Base-by-base conservation (phyloP, 192 early-diverging fungal genomes). In the Linnemannia exigua region DNA sequence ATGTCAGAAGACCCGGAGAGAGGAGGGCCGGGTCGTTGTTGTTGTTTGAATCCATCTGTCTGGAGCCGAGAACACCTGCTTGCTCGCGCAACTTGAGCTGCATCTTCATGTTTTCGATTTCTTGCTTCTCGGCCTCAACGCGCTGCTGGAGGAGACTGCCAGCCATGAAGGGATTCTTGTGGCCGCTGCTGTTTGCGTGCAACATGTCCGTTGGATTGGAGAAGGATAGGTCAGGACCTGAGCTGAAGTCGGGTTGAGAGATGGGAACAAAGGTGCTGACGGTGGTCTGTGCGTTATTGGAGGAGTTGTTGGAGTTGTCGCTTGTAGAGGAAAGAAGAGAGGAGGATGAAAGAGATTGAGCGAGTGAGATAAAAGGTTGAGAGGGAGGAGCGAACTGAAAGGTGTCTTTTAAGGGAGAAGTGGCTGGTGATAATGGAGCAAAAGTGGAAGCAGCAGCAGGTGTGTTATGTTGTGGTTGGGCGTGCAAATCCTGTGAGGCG, bases 81-180 rank as follows among this genome's bases (percentile, higher is more conserved):
- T 86, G 84, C 36, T 86, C 84, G 20, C 84, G 73, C 70, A 80
- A 67, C 50, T 63, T 79, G 15, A 86, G 77, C 44, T 86, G 84
- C 47, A 66, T 46, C 50, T 80, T 86, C 79, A 86, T 74, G 35
- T 77, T 67, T 33, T 86, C 84, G 44, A 86, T 63, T 38, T 86
- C 84, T 77, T 86, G 84, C 41, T 80, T 79, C 70, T 86, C 84
- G 44, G 79, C 84, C 36, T 86, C 84, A 4, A 68, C 78, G n/a
- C 84, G 84, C 61, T 86, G 84, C 41, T 86, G 84, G 48, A 86
- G 70, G 33, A 86, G 71, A 77, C 84, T 86, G 48, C 84, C 84
- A 1, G 79, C 75, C 68, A 79, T 76, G 66, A 86, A 86, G 15
- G 78, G 84, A 3, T 33, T 67, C 54, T 76, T 75, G 7, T 5